Base-by-base conservation (phyloP, 345 rosid species). In the Nephelium lappaceum region DNA sequence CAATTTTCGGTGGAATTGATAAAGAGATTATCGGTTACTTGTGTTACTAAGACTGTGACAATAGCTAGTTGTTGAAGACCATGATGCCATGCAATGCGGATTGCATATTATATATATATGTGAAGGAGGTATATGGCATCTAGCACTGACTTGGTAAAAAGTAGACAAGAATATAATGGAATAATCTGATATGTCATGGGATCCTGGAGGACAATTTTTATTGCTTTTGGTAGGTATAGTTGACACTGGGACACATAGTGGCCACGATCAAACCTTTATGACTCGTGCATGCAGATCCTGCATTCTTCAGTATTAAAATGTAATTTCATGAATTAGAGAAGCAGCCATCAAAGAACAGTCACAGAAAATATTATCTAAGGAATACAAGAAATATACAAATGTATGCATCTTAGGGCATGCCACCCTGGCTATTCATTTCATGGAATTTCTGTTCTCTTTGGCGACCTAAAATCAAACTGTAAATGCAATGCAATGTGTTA, bases 211-310 rank as follows among this genome's bases (percentile, higher is more conserved):
- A 43, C 19, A 39, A 57, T 68, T 75, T 53, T 72, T 72, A 49
- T 70, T 61, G 60, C 23, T 11, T 79, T 74, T 69, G 76, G 83
- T 85, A 85, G 75, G 87, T 71, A 67, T 16, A 45, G 69, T 79
- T 79, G 78, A 23, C 23, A 72, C 38, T 55, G 42, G 23, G 63
- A 71, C 69, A 14, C 62, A 47, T 68, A 39, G 31, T 55, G 71
- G 62, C 62, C 61, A 73, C 19, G 16, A 66, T 39, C 76, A 49
- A 60, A 18, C 67, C 25, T 38, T 62, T 24, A 65, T 10, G 47
- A 43, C 23, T 67, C 27, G 19, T 69, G 25, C 24, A 24, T 11
- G 19, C 53, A 6, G 16, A 45, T 9, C 62, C 45, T 72, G 65
- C 47, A 51, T 24, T 49, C 24, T 18, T 60, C 25, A 21, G 27